Percentiles rank a stretch among this genome's conserved stretches.
These are phyloP conservation scores for Eucalyptus regnans DNA, from an alignment of 345 rosid species.

Conservation along the genomic window DNA sequence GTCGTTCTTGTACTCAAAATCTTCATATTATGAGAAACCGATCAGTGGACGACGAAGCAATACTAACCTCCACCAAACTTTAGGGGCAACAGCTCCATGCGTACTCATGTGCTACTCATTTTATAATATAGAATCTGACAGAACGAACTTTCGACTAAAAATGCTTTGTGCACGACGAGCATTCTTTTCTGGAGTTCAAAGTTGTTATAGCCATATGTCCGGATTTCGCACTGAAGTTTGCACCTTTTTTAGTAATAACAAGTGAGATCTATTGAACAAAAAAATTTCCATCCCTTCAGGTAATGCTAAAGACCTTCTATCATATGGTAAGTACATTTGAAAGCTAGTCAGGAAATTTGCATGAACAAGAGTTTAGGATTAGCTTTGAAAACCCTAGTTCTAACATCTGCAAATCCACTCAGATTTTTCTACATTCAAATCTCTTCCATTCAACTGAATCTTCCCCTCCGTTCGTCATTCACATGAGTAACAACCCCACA, in stretches of 20 bases:
- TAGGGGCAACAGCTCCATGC: background rate
- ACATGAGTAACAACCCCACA: background rate
- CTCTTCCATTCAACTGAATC: background rate
- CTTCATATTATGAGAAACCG: constrained; percentile 3
- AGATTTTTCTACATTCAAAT: background rate
- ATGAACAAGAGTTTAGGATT: background rate
- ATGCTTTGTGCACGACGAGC: background rate
- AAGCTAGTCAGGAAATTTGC: background rate
- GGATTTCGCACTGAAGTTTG: background rate
- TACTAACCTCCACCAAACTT: background rate
- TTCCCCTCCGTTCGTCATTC: background rate
- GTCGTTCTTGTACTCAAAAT: constrained; percentile 58
- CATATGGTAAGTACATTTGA: background rate
- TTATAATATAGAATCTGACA: background rate
- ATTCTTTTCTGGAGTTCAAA: background rate
- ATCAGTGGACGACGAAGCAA: background rate
- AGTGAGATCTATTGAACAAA: background rate
- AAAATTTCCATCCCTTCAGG: background rate
- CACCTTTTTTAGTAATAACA: background rate
- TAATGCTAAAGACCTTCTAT: background rate
- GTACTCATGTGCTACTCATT: background rate
- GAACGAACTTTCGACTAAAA: background rate
- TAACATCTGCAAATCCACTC: background rate
- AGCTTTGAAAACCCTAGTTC: background rate
- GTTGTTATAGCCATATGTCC: background rate